Base-by-base conservation (phyloP, 306 rosid species). In the Lathyrus sativus region DNA sequence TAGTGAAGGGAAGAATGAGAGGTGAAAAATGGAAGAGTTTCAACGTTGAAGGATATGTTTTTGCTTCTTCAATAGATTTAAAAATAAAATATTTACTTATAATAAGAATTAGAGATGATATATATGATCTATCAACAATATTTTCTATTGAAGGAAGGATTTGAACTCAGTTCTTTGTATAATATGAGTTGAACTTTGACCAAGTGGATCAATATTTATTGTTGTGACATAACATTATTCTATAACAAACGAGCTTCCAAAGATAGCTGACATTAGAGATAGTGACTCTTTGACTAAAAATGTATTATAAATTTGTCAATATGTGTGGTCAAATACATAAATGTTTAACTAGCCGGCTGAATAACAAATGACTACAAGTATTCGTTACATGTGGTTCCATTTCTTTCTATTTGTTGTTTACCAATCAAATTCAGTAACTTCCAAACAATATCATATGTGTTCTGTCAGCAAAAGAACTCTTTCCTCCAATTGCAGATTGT, bases 261-360 rank as follows among this genome's bases (percentile, higher is more conserved):
- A 33, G 29, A 74, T n/a, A 43, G 37, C 10, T 71, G 58, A 65
- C 78, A 66, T 42, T 11, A 44, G 46, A 64, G 58, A 71, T 65
- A 5, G 35, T 66, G 68, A 67, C 45, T 72, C 31, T 44, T 68
- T 54, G 58, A 44, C 68, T 53, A 13, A 71, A 45, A 61, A 70
- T 31, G 49, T 43, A 45, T 26, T 42, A 26, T 4, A 0, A 59
- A 13, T 53, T 45, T 74, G 72, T 61, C 61, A 70, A 31, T 6
- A 76, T 76, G 48, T 10, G 0, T 44, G 7, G 74, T 67, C 70
- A 71, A 73, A 68, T 39, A 53, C 35, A 37, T 5, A 43, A 55
- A 29, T 46, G 62, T 35, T 53, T 29, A 48, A 37, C 44, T 55
- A 61, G 85, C 87, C 82, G 84, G 85, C 90, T 2, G 54, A 77